Percentiles rank a stretch among this genome's conserved stretches.
These are phyloP conservation scores for Lasiodiplodia sp. DNA, from an alignment of 2,329 filamentous ascomycete genomes.

Conservation along the genomic window DNA sequence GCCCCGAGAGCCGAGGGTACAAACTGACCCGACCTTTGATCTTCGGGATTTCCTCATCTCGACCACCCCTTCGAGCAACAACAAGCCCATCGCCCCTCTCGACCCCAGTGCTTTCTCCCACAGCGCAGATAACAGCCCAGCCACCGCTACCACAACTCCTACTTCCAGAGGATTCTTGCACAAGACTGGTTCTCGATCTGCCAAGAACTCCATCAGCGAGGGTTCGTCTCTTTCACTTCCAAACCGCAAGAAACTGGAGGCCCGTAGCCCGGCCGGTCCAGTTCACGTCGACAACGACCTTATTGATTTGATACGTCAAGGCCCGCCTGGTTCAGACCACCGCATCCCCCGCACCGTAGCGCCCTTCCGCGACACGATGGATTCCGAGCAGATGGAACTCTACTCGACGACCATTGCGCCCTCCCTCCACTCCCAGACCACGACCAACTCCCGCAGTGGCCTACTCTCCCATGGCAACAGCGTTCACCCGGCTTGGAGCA, in stretches of 20 bases:
- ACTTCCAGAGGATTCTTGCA: constrained; percentile 13
- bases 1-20: constrained; percentile 75
- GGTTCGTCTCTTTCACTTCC: constrained; percentile 11
- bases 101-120: constrained; percentile 15
- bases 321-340: constrained; percentile 73
- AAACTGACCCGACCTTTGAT: constrained; percentile 76
- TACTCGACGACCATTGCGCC: constrained; percentile 35
- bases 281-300: constrained; percentile 79
- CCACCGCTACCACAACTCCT: not conserved
- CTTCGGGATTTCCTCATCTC: constrained; percentile 90
- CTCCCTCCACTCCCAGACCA: constrained; percentile 49
- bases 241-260: constrained; percentile 42
- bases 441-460: constrained; percentile 75
- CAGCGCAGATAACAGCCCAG: not conserved
- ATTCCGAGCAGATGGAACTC: constrained; percentile 71
- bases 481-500: constrained; percentile 47
- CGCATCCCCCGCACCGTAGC: constrained; percentile 84
- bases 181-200: constrained; percentile 19
- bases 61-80: constrained; percentile 65
- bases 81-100: constrained; percentile 18
- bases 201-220: constrained; percentile 30
- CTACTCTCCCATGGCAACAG: constrained; percentile 57
- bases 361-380: constrained; percentile 84
- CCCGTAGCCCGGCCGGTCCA: constrained; percentile 73
- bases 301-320: constrained; percentile 93